These are phyloP conservation scores for Penicillium cosmopolitanum DNA, from an alignment of 495 filamentous ascomycete species.

Conservation along the genomic window DNA sequence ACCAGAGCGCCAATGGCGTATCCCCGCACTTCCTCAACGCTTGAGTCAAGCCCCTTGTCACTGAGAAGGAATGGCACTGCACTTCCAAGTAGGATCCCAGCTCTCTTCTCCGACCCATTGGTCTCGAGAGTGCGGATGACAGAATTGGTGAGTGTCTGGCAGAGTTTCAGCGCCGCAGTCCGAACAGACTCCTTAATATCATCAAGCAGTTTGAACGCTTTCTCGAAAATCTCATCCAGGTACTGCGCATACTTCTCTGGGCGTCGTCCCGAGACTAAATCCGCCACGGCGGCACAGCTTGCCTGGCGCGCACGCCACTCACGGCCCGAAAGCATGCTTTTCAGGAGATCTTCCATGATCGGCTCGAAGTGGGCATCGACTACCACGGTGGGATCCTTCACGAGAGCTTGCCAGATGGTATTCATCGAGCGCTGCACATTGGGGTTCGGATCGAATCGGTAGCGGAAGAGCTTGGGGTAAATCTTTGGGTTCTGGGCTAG, in stretches of 20 bases:
- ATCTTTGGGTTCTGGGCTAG: conserved; percentile 82
- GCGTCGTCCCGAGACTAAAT: conserved; percentile 76
- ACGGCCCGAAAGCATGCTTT: conserved; percentile 75
- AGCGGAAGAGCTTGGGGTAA: conserved; percentile 92
- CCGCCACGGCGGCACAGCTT: conserved; percentile 85
- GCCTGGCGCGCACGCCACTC: conserved; percentile 94
- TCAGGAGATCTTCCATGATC: conserved; percentile 84
- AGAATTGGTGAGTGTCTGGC: conserved; percentile 77
- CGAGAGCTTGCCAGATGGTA: conserved; percentile 91
- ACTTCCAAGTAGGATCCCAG: conserved; percentile 75
- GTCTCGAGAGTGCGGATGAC: conserved; percentile 85
- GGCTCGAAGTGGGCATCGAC: conserved; percentile 77
- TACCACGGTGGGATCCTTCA: conserved; percentile 77
- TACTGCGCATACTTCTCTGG: conserved; percentile 82
- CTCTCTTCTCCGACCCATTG: conserved; percentile 68
- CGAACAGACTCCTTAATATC: conserved; percentile 94
- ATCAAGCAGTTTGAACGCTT: conserved; percentile 79
- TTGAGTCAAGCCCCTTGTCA: conserved; percentile 84
- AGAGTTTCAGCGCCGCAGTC: conserved; percentile 76
- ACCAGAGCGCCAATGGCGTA: conserved; percentile 77
- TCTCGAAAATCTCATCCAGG: conserved; percentile 79
- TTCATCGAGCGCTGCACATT: conserved; percentile 95
- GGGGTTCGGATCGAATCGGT: conserved; percentile 90
- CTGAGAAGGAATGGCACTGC: conserved; percentile 90
- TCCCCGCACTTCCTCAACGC: conserved; percentile 78